Percentiles rank a stretch among this genome's conserved stretches.
Evolutionary conservation across 305 asterid genomes (phyloP).

Genomic region (Rubia tinctorum): DNA sequence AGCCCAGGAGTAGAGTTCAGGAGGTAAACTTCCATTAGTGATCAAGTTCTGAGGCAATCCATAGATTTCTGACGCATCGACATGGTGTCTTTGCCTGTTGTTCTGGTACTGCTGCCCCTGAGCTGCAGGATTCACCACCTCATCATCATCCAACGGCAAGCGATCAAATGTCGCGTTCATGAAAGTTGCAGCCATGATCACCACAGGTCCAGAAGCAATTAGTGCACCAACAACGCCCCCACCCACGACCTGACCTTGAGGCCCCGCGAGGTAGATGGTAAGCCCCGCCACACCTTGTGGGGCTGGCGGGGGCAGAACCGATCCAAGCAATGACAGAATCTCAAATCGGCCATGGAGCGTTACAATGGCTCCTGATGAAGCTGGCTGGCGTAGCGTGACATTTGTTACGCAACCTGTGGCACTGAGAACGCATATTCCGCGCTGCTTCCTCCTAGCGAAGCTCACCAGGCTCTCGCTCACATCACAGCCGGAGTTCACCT

Average conservation of each 20-base stretch:
- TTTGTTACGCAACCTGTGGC: constrained; percentile 79
- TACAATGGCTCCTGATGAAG: constrained; percentile 59
- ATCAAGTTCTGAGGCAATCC: constrained; percentile 59
- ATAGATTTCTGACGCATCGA: constrained; percentile 39
- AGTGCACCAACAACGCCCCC: constrained; percentile 74
- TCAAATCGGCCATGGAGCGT: constrained; percentile 81
- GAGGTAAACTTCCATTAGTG: constrained; percentile 38
- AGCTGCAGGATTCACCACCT: constrained; percentile 21
- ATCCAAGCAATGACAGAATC: constrained; percentile 65
- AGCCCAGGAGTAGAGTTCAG: constrained; percentile 55
- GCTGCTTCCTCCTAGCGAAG: constrained; percentile 58
- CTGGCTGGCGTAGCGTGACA: constrained; percentile 68
- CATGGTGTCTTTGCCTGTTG: constrained; percentile 39
- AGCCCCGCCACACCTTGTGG: constrained; percentile 80
- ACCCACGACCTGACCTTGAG: constrained; percentile 85
- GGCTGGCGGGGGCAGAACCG: constrained; percentile 81
- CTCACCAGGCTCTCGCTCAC: constrained; percentile 45
- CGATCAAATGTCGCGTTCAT: constrained; percentile 82
- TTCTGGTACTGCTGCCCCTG: constrained; percentile 43
- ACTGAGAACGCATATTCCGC: constrained; percentile 66
- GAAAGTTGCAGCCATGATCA: constrained; percentile 82
- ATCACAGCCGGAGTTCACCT: constrained; percentile 64
- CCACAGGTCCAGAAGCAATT: constrained; percentile 83
- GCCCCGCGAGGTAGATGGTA: constrained; percentile 63
- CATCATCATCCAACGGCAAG: constrained; percentile 62